Conservation (phyloP, 768 basidiomycete species). For the Cyclocybe aegerita region DNA sequence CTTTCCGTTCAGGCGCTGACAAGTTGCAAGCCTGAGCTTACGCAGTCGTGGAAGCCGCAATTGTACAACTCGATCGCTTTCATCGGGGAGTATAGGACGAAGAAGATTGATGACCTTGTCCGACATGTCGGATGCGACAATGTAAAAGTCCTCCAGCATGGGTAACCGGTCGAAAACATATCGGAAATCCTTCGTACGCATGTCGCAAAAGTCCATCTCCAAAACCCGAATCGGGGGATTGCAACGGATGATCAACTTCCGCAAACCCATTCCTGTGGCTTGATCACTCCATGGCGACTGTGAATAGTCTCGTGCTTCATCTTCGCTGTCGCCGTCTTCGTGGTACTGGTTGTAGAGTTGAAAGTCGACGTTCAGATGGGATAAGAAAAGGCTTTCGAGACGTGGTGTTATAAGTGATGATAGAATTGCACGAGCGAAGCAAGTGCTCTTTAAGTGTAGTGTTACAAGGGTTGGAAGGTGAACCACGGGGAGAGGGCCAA, state of each 20-base stretch:
- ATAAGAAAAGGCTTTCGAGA: constrained; percentile 60
- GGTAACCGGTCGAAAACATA: constrained; percentile 62
- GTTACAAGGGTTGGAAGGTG: constrained; percentile 58
- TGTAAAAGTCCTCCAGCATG: constrained; percentile 61
- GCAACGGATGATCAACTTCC: constrained; percentile 59
- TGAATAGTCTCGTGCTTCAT: constrained; percentile 72
- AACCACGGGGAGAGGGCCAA: constrained; percentile 38
- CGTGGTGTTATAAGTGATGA: constrained; percentile 62
- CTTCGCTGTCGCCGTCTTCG: constrained; percentile 72
- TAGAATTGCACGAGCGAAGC: constrained; percentile 62
- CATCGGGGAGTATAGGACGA: constrained; percentile 32
- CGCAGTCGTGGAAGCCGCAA: constrained; percentile 57
- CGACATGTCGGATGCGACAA: constrained; percentile 82
- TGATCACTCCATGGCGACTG: constrained; percentile 77
- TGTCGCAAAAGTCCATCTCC: constrained; percentile 80
- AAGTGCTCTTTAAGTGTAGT: constrained; percentile 57
- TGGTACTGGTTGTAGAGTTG: constrained; percentile 31
- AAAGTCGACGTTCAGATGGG: constrained; percentile 67
- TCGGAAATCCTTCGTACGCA: constrained; percentile 79
- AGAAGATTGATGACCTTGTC: constrained; percentile 66
- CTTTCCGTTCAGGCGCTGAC: constrained; percentile 61
- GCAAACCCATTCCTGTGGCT: constrained; percentile 79
- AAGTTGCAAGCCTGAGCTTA: constrained; percentile 55
- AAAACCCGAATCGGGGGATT: constrained; percentile 63
- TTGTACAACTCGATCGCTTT: constrained; percentile 17